Evolutionary conservation across 345 rosid genomes (phyloP).

Genomic region (Citrus reticulata): DNA sequence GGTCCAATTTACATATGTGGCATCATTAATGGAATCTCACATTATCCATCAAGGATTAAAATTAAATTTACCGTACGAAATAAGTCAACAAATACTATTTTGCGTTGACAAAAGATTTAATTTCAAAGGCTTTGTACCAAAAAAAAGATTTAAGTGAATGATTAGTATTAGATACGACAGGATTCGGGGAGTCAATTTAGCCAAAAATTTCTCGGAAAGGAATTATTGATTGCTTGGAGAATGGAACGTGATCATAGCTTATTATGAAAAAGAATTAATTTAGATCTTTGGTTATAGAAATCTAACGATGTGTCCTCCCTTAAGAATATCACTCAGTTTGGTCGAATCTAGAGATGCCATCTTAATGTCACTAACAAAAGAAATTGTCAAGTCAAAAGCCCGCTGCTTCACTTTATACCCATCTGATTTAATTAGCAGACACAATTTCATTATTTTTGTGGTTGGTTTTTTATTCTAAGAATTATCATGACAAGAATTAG

Average conservation of each 20-base stretch:
- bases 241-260: background rate
- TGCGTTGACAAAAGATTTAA: slow-evolving; percentile 11
- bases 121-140: background rate
- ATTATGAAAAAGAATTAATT: background rate
- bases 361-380: background rate
- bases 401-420: background rate
- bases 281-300: background rate
- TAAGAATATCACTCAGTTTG: background rate
- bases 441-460: background rate
- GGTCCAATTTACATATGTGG: background rate
- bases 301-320: background rate
- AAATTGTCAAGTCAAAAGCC: background rate
- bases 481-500: background rate
- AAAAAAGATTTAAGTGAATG: slow-evolving; percentile 17
- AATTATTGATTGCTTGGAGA: slow-evolving; percentile 3
- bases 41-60: background rate
- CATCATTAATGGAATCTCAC: background rate
- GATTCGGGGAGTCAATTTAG: slow-evolving; percentile 34
- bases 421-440: no score
- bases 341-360: slow-evolving; percentile 5
- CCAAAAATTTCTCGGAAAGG: slow-evolving; percentile 7
- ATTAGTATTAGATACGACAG: slow-evolving; percentile 28
- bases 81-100: background rate
- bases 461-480: no score
- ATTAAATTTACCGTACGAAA: background rate